Conservation (phyloP, 495 filamentous ascomycete species). For the Neurospora discreta region DNA sequence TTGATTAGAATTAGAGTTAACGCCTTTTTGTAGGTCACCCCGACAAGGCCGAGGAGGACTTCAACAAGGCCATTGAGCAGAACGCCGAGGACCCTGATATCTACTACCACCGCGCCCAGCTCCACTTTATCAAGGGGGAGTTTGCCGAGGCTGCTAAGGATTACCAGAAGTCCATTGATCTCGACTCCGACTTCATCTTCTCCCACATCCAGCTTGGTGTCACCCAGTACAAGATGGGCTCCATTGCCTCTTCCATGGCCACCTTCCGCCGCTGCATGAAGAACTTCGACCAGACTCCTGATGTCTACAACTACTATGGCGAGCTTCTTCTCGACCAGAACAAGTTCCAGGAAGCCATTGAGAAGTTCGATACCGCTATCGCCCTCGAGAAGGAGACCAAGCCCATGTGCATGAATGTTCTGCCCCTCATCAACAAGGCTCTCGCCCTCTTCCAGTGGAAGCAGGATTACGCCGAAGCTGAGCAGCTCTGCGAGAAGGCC, state of each 20-base stretch:
- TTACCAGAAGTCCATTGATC: slow-evolving; percentile 98
- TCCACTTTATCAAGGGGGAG: slow-evolving; percentile 94
- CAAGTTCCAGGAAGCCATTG: slow-evolving; percentile 88
- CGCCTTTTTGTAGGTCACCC: slow-evolving; percentile 55
- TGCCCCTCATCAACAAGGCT: slow-evolving; percentile 97
- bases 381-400: slow-evolving; percentile 95
- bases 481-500: slow-evolving; percentile 94
- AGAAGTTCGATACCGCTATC: slow-evolving; percentile 95
- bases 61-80: slow-evolving; percentile 72
- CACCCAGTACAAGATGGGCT: slow-evolving; percentile 99
- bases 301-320: slow-evolving; percentile 99
- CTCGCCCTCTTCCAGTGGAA: slow-evolving; percentile 96
- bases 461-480: slow-evolving; percentile 86
- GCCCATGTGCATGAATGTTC: slow-evolving; percentile 89
- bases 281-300: slow-evolving; percentile 92
- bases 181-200: slow-evolving; percentile 93
- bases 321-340: slow-evolving; percentile 96
- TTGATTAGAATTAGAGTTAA: background rate
- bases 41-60: slow-evolving; percentile 77
- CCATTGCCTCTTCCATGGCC: slow-evolving; percentile 93
- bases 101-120: slow-evolving; percentile 97
- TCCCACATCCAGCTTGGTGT: slow-evolving; percentile 99
- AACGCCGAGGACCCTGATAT: slow-evolving; percentile 91
- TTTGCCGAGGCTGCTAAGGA: slow-evolving; percentile 91
- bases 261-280: slow-evolving; percentile 96